Evolutionary conservation across 2,329 filamentous ascomycete genomes (phyloP).

Genomic region (Fusarium nematophilum): DNA sequence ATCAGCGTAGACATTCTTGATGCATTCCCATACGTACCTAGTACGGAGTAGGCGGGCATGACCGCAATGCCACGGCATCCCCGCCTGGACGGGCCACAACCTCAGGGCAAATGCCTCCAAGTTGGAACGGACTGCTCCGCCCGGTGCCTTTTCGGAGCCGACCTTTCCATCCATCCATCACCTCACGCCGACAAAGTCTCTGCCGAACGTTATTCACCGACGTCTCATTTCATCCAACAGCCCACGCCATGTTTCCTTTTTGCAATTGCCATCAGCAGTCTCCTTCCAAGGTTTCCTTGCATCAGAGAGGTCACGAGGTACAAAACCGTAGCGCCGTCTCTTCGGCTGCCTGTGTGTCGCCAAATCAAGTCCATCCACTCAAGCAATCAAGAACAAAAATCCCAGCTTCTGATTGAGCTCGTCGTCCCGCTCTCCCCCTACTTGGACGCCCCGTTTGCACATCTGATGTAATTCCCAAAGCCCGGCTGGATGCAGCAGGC

Average conservation of each 20-base stretch:
- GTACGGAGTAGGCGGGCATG: slow-evolving; percentile 11
- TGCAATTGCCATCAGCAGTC: slow-evolving; percentile 2
- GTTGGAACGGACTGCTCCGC: not conserved
- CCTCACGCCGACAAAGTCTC: too few species aligned
- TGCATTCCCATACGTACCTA: slow-evolving; percentile 1
- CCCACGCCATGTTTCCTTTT: slow-evolving; percentile 11
- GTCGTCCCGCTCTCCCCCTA: too few species aligned
- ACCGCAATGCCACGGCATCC: slow-evolving; percentile 9
- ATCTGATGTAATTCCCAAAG: slow-evolving; percentile 3
- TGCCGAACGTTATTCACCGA: slow-evolving; percentile 18
- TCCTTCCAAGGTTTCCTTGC: slow-evolving; percentile 26
- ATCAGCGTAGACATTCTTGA: not conserved
- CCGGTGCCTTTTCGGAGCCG: slow-evolving; percentile 14
- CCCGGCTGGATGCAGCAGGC: slow-evolving; percentile 24
- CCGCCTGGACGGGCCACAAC: slow-evolving; percentile 8
- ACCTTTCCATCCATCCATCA: slow-evolving; percentile 1
- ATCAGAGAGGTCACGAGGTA: slow-evolving; percentile 30
- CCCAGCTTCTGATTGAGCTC: not conserved
- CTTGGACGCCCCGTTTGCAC: too few species aligned
- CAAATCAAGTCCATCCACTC: slow-evolving; percentile 4
- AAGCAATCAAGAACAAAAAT: not conserved
- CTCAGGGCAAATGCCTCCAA: too few species aligned
- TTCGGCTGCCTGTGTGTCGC: slow-evolving; percentile 1
- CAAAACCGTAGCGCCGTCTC: slow-evolving; percentile 5
- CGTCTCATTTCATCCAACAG: slow-evolving; percentile 17